A percentile compares a stretch with the other conserved stretches of the same genome.
Evolutionary conservation across 768 basidiomycete species (phyloP).

Genomic region (Auricularia sp.): DNA sequence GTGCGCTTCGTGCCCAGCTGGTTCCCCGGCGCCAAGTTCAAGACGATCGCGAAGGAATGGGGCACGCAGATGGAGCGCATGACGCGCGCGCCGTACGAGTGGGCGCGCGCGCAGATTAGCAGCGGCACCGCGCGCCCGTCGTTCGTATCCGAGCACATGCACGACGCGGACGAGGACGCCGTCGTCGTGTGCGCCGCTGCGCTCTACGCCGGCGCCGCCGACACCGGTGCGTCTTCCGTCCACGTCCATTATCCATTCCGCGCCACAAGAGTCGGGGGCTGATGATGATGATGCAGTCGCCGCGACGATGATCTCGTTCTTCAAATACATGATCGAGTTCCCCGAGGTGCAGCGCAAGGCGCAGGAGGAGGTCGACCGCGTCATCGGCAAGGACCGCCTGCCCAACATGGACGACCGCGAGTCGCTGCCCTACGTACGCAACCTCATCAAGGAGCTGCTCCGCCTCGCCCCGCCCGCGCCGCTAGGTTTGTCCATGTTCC

Average conservation of each 20-base stretch:
- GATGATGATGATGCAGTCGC: neutral
- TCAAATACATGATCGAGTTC: constrained; percentile 5
- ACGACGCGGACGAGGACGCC: neutral
- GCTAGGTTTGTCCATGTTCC: neutral
- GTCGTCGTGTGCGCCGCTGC: neutral
- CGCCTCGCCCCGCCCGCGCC: constrained; percentile 6
- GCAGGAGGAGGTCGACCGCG: constrained; percentile 4
- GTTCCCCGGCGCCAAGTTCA: constrained; percentile 35
- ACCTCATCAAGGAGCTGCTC: constrained; percentile 29
- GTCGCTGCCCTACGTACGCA: constrained; percentile 32
- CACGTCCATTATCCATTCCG: no score
- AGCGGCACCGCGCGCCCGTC: neutral
- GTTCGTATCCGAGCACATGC: neutral
- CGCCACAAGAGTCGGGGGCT: no score
- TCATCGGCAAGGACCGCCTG: neutral
- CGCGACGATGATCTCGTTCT: constrained; percentile 1
- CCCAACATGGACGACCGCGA: constrained; percentile 25
- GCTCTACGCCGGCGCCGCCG: neutral
- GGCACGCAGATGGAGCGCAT: constrained; percentile 13
- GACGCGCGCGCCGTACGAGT: constrained; percentile 20
- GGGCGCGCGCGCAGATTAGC: constrained; percentile 25
- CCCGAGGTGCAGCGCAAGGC: constrained; percentile 4
- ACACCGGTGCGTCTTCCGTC: neutral
- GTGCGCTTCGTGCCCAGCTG: constrained; percentile 31
- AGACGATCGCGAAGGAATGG: constrained; percentile 17